Conservation (phyloP, 768 basidiomycete species). For the Galerina marginata region DNA sequence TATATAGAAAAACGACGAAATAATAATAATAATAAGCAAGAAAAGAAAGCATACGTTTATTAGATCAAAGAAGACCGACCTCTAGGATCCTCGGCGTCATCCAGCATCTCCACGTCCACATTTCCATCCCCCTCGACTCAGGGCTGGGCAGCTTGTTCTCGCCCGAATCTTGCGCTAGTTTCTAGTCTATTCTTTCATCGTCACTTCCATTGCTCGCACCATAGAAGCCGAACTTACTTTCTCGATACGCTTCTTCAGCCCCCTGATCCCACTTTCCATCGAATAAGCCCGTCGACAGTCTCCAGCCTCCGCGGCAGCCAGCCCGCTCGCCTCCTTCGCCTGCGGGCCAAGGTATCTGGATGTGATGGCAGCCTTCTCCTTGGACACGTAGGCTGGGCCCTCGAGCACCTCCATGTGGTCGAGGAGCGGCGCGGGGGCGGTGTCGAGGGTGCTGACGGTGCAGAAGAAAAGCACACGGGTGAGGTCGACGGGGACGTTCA, state of each 20-base stretch:
- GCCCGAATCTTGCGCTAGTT: constrained; percentile 88
- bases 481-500: constrained; percentile 97
- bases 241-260: constrained; percentile 98
- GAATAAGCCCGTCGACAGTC: constrained; percentile 87
- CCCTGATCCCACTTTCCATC: constrained; percentile 94
- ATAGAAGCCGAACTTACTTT: constrained; percentile 61
- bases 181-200: constrained; percentile 90
- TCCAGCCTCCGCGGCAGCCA: constrained; percentile 79
- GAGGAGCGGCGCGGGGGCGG: constrained; percentile 64
- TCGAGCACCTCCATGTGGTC: constrained; percentile 87
- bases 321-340: constrained; percentile 88
- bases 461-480: no score
- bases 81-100: no score
- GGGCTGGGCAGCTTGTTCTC: constrained; percentile 87
- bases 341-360: constrained; percentile 89
- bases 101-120: no score
- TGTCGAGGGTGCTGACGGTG: constrained; percentile 93
- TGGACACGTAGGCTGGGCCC: constrained; percentile 92
- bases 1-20: no score
- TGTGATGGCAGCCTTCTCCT: constrained; percentile 90
- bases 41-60: no score
- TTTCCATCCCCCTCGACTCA: no score
- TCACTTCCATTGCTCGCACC: not conserved
- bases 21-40: no score
- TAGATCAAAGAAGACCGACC: no score